Conservation (phyloP, 2,329 filamentous ascomycete genomes). For the Apiospora pterosperma region DNA sequence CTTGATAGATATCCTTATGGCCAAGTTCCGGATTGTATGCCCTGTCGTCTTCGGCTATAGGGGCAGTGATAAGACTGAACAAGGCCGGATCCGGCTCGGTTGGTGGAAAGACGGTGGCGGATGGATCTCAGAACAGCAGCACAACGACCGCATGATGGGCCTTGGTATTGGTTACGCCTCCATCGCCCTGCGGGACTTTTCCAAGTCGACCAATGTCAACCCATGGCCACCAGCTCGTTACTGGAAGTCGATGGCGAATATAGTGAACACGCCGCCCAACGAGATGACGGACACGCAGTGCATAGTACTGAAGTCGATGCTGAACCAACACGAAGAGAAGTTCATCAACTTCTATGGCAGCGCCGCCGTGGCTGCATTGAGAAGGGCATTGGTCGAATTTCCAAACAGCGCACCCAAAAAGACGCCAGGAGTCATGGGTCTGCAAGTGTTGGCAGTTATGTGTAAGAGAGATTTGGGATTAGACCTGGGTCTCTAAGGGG, state of each 20-base stretch:
- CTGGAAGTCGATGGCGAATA: constrained; percentile 74
- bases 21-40: constrained; percentile 78
- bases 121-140: constrained; percentile 67
- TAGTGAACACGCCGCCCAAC: constrained; percentile 68
- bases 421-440: constrained; percentile 46
- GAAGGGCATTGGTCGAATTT: constrained; percentile 70
- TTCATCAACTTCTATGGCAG: constrained; percentile 81
- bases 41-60: constrained; percentile 83
- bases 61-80: constrained; percentile 69
- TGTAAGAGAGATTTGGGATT: constrained; percentile 49
- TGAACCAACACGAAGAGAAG: constrained; percentile 68
- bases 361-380: constrained; percentile 67
- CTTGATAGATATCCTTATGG: constrained; percentile 79
- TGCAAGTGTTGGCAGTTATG: constrained; percentile 52
- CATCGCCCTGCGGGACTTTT: constrained; percentile 79
- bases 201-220: constrained; percentile 63
- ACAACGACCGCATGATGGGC: constrained; percentile 80
- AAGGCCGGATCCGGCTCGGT: constrained; percentile 65
- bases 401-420: constrained; percentile 51
- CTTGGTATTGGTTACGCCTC: constrained; percentile 82
- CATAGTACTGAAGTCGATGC: constrained; percentile 66
- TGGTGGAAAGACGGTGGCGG: constrained; percentile 63
- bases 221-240: constrained; percentile 77
- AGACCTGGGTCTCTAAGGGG: constrained; percentile 26
- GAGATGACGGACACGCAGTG: constrained; percentile 73